These are phyloP conservation scores for Fusarium acutatum DNA, from an alignment of 2,329 filamentous ascomycete genomes.

Conservation along the genomic window DNA sequence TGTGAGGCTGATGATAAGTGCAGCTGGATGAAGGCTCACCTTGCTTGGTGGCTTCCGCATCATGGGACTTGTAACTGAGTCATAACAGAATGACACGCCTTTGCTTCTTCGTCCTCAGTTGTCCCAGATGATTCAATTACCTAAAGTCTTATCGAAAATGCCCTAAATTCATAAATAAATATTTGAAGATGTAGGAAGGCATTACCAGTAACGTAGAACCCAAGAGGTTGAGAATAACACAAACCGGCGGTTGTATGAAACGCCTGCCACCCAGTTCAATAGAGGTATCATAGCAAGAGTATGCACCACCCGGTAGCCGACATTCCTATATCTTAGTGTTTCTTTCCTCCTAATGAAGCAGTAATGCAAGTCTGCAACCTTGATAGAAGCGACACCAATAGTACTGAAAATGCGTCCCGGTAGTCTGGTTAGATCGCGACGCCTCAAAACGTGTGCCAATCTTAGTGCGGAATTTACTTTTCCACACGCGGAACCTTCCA, in stretches of 20 bases:
- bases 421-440: background rate
- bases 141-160: too few relatives aligned
- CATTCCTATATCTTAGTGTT: background rate
- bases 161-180: too few relatives aligned
- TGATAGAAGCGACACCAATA: background rate
- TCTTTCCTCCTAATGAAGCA: too few relatives aligned
- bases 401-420: background rate
- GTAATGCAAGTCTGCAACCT: background rate
- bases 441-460: background rate
- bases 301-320: background rate
- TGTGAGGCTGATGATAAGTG: background rate
- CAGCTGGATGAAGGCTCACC: background rate
- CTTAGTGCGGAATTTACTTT: background rate
- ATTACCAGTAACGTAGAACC: background rate
- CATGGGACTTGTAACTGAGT: background rate
- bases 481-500: background rate
- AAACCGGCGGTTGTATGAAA: background rate
- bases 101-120: too few relatives aligned
- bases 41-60: background rate
- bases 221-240: background rate
- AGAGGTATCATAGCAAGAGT: background rate
- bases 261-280: too few relatives aligned
- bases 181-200: too few relatives aligned
- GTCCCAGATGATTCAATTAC: too few relatives aligned
- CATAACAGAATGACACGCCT: background rate